Evolutionary conservation across 2,329 filamentous ascomycete species (phyloP), one percentile per base, ranked within the genome.

Genomic region (Metarhizium guizhouense): DNA sequence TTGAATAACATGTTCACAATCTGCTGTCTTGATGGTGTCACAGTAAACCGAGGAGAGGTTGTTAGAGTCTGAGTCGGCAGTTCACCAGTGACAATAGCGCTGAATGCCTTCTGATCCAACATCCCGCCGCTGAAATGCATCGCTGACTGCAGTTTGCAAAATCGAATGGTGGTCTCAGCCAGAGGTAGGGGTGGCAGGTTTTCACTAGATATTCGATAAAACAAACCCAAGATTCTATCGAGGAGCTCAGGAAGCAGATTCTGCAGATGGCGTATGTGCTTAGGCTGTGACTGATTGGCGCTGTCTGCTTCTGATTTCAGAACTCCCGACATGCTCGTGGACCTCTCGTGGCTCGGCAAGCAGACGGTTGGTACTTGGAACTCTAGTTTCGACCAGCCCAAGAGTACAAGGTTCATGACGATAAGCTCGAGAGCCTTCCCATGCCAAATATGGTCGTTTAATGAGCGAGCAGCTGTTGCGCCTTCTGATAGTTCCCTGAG

Each of bases 391-490:
- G 86, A 82, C 88, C 91, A 96, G 34, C 85, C 88, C 59, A 95
- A 83, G 63, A 97, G 81, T 45, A 97, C 67, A 61, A 97, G 79
- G 65, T 87, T 90, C 30, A 95, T 79, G 50, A 94, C 75, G 58
- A 95, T 89, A 32, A 92, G 84, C 67, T 99, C 95, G 20, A 99
- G 77, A 1, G 90, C 92, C 71, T 97, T 97, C 18, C 89, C 94
- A 72, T 96, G 90, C 93, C 94, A 99, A n/a, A 97, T 70, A 70
- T 96, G 90, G 70, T 99, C 94, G 63, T 90, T 92, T 57, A 88
- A 81, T 42, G 84, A 85, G 63, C 90, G 87, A 16, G 90, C 87
- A 62, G 86, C 83, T 10, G 82, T 81, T 2, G 88, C 91, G 54
- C 87, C 90, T 58, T 96, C 93, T 10, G 84, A 77, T 25, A 96